phyloP scores from a whole-genome alignment of 2,329 filamentous ascomycete species.

The Blumeriella jaapii region DNA sequence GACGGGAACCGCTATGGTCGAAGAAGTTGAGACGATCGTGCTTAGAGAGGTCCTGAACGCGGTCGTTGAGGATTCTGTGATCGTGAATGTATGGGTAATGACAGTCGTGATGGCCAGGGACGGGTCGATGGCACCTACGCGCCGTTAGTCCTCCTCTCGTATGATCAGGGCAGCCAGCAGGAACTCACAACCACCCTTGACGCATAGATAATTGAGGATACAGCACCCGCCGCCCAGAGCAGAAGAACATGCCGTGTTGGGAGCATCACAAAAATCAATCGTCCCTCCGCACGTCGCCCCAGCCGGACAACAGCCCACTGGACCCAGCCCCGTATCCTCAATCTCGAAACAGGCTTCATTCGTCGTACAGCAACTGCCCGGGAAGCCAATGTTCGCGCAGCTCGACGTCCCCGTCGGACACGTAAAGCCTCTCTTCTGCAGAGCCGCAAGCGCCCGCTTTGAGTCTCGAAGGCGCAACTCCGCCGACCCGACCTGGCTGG shows the following conservation, averaged over 20 bases:
- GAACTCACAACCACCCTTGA: constrained; percentile 54
- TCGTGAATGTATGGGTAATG: constrained; percentile 13
- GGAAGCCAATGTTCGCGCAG: constrained; percentile 52
- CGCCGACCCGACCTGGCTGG: constrained; percentile 5
- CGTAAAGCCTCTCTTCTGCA: constrained; percentile 46
- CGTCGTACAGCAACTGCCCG: constrained; percentile 62
- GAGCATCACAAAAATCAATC: constrained; percentile 49
- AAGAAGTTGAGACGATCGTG: constrained; percentile 10
- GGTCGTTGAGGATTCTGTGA: constrained; percentile 8
- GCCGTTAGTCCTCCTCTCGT: constrained; percentile 3
- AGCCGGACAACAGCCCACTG: constrained; percentile 63
- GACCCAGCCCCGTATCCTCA: constrained; percentile 48
- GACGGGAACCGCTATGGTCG: constrained; percentile 9
- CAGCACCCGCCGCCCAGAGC: constrained; percentile 65
- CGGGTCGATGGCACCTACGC: constrained; percentile 15
- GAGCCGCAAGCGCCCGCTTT: constrained; percentile 33
- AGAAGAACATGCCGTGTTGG: constrained; percentile 52
- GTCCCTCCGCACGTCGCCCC: constrained; percentile 52
- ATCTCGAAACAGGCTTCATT: constrained; percentile 56
- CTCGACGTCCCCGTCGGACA: constrained; percentile 56
- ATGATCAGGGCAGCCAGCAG: not conserved
- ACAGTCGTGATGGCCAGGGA: constrained; percentile 14
- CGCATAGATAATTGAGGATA: constrained; percentile 58
- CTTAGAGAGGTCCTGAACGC: constrained; percentile 26
- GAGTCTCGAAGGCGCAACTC: constrained; percentile 5